These are phyloP conservation scores for Lipomyces sp. DNA, from an alignment of 805 yeast species.

Conservation along the genomic window DNA sequence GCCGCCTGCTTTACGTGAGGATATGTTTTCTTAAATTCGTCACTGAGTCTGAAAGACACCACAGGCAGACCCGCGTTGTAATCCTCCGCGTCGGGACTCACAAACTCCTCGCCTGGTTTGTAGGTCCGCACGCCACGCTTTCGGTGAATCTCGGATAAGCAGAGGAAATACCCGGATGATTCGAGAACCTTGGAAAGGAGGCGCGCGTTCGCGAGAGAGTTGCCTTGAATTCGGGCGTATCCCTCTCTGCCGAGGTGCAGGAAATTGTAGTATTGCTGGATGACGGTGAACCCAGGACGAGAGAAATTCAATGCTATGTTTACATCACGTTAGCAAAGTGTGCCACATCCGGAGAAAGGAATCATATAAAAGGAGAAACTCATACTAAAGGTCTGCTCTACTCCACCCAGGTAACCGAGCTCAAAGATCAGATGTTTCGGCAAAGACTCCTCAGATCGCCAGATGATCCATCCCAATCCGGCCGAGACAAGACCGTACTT, in stretches of 20 bases:
- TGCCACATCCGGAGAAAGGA: too few species aligned
- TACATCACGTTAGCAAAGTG: too few species aligned
- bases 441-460: conserved; percentile 62
- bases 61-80: conserved; percentile 83
- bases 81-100: conserved; percentile 32
- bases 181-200: conserved; percentile 58
- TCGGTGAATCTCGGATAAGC: conserved; percentile 75
- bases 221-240: conserved; percentile 58
- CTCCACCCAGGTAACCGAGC: conserved; percentile 80
- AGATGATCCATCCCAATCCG: conserved; percentile 89
- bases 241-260: conserved; percentile 70
- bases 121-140: conserved; percentile 41
- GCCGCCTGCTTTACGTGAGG: conserved; percentile 83
- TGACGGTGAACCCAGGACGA: conserved; percentile 87
- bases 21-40: conserved; percentile 53
- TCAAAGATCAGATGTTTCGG: conserved; percentile 74
- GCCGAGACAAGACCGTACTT: conserved; percentile 88
- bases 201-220: conserved; percentile 70
- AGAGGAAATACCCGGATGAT: conserved; percentile 62
- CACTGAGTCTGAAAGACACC: conserved; percentile 75
- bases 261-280: conserved; percentile 82
- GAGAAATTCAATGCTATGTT: too few species aligned
- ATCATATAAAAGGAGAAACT: background rate
- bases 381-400: conserved; percentile 70
- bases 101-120: conserved; percentile 26